These are phyloP conservation scores for Mixia osmundae DNA, from an alignment of 1,284 basidiomycete genomes.

Conservation along the genomic window DNA sequence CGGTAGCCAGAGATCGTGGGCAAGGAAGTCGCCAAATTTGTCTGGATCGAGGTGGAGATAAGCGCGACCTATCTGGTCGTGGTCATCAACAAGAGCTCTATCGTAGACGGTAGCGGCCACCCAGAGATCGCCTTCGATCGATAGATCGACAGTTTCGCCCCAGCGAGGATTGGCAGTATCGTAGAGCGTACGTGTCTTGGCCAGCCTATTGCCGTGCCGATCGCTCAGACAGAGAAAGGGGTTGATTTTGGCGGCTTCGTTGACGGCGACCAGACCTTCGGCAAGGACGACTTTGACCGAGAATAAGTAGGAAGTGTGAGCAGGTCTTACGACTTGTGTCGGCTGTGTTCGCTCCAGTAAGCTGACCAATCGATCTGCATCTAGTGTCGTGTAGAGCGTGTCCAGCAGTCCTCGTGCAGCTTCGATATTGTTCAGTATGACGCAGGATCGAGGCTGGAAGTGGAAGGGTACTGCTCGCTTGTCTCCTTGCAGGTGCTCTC, in stretches of 20 bases:
- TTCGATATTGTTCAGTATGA: slow-evolving; percentile 95
- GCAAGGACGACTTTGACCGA: slow-evolving; percentile 81
- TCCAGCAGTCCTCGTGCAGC: slow-evolving; percentile 73
- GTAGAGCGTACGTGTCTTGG: slow-evolving; percentile 89
- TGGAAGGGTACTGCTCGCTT: slow-evolving; percentile 84
- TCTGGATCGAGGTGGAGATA: slow-evolving; percentile 80
- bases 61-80: slow-evolving; percentile 71
- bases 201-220: slow-evolving; percentile 64
- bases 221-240: slow-evolving; percentile 89
- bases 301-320: slow-evolving; percentile 53
- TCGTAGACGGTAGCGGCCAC: slow-evolving; percentile 86
- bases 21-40: slow-evolving; percentile 65
- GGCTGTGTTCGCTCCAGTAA: slow-evolving; percentile 19
- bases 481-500: slow-evolving; percentile 45
- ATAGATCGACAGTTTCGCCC: slow-evolving; percentile 93
- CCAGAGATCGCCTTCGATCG: slow-evolving; percentile 60
- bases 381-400: slow-evolving; percentile 73
- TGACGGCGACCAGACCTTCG: slow-evolving; percentile 50
- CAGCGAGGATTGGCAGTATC: slow-evolving; percentile 73
- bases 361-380: slow-evolving; percentile 66
- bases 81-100: slow-evolving; percentile 45
- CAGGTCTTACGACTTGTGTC: no score
- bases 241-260: slow-evolving; percentile 47
- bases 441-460: slow-evolving; percentile 67
- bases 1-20: slow-evolving; percentile 66